phyloP scores from a whole-genome alignment of 1,139 yeast genomes.

The Candida sojae region DNA sequence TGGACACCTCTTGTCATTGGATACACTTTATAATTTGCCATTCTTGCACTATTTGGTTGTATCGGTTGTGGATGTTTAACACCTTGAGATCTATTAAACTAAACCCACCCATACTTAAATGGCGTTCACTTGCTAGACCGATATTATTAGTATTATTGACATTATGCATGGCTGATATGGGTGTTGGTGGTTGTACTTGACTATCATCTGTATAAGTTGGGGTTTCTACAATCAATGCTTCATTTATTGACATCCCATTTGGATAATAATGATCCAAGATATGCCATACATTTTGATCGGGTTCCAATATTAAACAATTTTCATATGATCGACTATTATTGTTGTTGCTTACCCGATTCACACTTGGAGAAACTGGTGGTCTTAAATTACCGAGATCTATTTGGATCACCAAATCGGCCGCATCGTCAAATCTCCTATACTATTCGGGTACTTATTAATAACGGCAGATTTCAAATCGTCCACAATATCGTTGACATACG shows the following conservation, averaged over 20 bases:
- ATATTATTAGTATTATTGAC: background rate
- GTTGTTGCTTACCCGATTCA: conserved; percentile 1
- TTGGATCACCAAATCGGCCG: conserved; percentile 61
- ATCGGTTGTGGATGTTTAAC: conserved; percentile 11
- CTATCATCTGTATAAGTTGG: background rate
- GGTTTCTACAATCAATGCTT: conserved; percentile 62
- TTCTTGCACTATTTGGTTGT: conserved; percentile 12
- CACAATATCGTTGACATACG: conserved; percentile 56
- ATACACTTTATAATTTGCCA: conserved; percentile 4
- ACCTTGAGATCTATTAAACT: conserved; percentile 1
- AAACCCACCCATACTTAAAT: background rate
- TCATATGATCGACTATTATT: conserved; percentile 7
- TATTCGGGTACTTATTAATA: conserved; percentile 64
- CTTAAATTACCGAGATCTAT: conserved; percentile 25
- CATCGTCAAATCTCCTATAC: conserved; percentile 65
- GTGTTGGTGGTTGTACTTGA: conserved; percentile 5
- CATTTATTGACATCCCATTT: conserved; percentile 66
- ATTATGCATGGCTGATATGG: background rate
- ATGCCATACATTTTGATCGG: conserved; percentile 65
- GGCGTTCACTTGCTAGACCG: background rate
- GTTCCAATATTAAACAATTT: conserved; percentile 45
- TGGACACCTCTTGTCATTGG: conserved; percentile 13
- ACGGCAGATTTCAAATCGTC: conserved; percentile 73
- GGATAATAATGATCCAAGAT: conserved; percentile 65
- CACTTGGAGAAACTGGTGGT: conserved; percentile 8